Evolutionary conservation across 2,329 filamentous ascomycete species (phyloP).

Genomic region (Magnaporthiopsis rhizophila): DNA sequence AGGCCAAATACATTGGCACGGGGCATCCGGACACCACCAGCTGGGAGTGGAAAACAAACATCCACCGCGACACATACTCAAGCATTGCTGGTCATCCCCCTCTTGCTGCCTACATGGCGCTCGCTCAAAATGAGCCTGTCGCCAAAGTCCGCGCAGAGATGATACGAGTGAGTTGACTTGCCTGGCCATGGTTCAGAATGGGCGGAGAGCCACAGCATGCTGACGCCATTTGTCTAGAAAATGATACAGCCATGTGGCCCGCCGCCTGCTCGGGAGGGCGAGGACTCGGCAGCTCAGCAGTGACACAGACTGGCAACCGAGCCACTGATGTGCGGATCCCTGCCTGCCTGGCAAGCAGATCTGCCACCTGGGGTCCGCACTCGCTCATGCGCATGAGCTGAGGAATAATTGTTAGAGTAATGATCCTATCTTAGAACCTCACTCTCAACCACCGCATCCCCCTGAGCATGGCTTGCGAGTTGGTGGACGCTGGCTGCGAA

Average conservation of each 20-base stretch:
- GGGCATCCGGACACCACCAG: slow-evolving; percentile 94
- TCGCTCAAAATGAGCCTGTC: slow-evolving; percentile 78
- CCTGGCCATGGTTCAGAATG: not conserved
- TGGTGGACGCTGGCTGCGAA: not conserved
- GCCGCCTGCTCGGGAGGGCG: slow-evolving; percentile 48
- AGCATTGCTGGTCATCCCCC: slow-evolving; percentile 86
- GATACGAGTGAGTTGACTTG: slow-evolving; percentile 52
- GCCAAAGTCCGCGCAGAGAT: slow-evolving; percentile 73
- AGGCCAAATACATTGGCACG: slow-evolving; percentile 92
- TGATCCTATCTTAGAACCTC: not conserved
- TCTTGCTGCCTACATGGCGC: slow-evolving; percentile 77
- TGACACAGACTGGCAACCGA: not conserved
- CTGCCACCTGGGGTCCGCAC: not conserved
- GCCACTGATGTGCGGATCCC: not conserved
- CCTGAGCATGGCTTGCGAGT: not conserved
- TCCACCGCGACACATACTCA: slow-evolving; percentile 85
- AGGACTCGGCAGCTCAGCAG: slow-evolving; percentile 18
- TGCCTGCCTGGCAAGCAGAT: not conserved
- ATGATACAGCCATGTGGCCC: slow-evolving; percentile 57
- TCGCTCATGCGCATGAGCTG: not conserved
- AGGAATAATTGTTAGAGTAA: not conserved
- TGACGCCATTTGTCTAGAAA: slow-evolving; percentile 35
- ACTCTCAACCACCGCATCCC: not conserved
- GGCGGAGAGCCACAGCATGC: not conserved
- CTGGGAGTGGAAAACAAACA: slow-evolving; percentile 96